These are phyloP conservation scores for Teunomyces funiuensis DNA, from an alignment of 805 yeast species.

Conservation along the genomic window DNA sequence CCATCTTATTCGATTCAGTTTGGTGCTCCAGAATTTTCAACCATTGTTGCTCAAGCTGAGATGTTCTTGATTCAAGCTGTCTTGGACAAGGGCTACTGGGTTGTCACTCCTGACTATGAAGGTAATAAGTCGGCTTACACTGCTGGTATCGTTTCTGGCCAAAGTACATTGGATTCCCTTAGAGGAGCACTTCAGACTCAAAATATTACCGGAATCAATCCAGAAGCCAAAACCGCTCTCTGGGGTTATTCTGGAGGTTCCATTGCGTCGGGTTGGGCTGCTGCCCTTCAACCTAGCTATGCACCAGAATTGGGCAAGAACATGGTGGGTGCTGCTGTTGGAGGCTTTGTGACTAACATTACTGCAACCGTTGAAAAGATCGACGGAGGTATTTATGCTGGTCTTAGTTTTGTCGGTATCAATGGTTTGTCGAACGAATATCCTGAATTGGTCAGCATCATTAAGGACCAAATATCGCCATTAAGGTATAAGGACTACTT, in stretches of 20 bases:
- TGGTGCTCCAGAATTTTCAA: conserved; percentile 13
- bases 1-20: conserved; percentile 25
- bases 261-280: conserved; percentile 39
- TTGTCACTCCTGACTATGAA: conserved; percentile 35
- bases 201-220: conserved; percentile 17
- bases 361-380: conserved; percentile 24
- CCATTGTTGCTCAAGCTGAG: conserved; percentile 17
- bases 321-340: conserved; percentile 34
- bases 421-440: conserved; percentile 33
- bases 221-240: conserved; percentile 20
- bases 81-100: conserved; percentile 30
- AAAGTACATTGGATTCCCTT: conserved; percentile 30
- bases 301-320: conserved; percentile 30
- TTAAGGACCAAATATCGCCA: not conserved
- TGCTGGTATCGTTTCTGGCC: conserved; percentile 33
- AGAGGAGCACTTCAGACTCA: conserved; percentile 24
- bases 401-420: conserved; percentile 29
- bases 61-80: conserved; percentile 13
- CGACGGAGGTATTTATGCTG: conserved; percentile 29
- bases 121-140: conserved; percentile 33
- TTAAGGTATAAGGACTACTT: not conserved
- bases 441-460: conserved; percentile 16
- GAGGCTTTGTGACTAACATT: conserved; percentile 38
- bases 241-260: conserved; percentile 45
- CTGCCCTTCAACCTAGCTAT: conserved; percentile 34